These are phyloP conservation scores for Nymphaea thermarum DNA, from an alignment of 164 flowering plant genomes.

Conservation along the genomic window DNA sequence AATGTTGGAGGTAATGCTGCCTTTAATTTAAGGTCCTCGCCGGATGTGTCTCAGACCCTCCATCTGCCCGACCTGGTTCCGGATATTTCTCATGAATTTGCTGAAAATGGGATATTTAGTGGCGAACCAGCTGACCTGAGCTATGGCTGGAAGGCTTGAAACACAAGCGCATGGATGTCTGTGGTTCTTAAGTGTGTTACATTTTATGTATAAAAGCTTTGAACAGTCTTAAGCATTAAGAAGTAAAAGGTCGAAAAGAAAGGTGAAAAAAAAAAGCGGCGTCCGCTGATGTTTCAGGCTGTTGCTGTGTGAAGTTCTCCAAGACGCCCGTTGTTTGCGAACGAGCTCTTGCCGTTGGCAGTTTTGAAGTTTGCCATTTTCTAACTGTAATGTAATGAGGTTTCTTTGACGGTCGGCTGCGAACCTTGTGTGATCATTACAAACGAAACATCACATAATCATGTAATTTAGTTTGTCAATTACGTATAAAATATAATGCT, in stretches of 20 bases:
- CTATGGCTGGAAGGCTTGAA: slow-evolving; percentile 58
- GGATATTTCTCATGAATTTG: slow-evolving; percentile 51
- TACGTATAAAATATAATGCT: too few relatives aligned
- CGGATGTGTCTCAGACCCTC: slow-evolving; percentile 35
- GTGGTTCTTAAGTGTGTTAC: slow-evolving; percentile 3
- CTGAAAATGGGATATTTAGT: slow-evolving; percentile 50
- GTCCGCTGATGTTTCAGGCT: not conserved
- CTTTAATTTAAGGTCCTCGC: slow-evolving; percentile 24
- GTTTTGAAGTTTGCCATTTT: slow-evolving; percentile 2
- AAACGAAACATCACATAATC: too few relatives aligned
- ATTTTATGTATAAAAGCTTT: slow-evolving; percentile 25
- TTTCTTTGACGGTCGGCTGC: not conserved
- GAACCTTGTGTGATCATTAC: not conserved
- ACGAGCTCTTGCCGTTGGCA: not conserved
- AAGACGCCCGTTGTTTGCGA: not conserved
- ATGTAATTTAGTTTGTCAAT: too few relatives aligned
- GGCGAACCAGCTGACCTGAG: slow-evolving; percentile 47
- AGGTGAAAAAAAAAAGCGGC: not conserved
- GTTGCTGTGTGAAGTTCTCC: not conserved
- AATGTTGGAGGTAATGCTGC: slow-evolving; percentile 6
- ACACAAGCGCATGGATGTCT: slow-evolving; percentile 4
- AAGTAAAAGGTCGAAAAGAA: too few relatives aligned
- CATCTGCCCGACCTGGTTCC: slow-evolving; percentile 47
- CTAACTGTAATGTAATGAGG: not conserved
- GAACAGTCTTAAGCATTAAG: slow-evolving; percentile 1